Conservation (phyloP, 371 early-diverging fungal genomes). For the Mortierella sp. region DNA sequence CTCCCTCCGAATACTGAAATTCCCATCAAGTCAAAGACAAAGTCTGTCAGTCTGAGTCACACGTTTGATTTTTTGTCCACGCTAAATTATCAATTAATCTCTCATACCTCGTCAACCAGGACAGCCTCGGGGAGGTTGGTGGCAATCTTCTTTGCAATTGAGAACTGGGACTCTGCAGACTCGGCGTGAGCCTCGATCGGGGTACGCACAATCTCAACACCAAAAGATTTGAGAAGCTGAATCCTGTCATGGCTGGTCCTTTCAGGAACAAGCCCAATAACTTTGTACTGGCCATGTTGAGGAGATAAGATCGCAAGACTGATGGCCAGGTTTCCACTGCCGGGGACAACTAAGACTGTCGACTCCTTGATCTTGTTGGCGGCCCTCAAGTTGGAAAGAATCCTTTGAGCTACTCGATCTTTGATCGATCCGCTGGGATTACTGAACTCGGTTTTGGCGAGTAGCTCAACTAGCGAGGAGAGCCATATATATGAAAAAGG, state of each 20-base stretch:
- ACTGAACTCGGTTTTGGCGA: constrained; percentile 81
- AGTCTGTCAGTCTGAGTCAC: constrained; percentile 30
- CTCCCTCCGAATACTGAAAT: constrained; percentile 35
- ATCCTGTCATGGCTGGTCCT: constrained; percentile 81
- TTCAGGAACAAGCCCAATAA: constrained; percentile 80
- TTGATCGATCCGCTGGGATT: constrained; percentile 84
- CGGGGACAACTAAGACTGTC: constrained; percentile 73
- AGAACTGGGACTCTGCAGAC: constrained; percentile 78
- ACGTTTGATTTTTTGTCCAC: background rate
- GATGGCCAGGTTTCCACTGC: constrained; percentile 79
- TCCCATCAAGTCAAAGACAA: background rate
- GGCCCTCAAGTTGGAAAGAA: constrained; percentile 56
- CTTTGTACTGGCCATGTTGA: constrained; percentile 63
- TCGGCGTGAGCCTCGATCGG: constrained; percentile 80
- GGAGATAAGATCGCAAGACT: constrained; percentile 58
- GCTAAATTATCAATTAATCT: background rate
- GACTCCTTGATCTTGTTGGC: constrained; percentile 46
- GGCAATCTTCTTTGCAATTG: constrained; percentile 75
- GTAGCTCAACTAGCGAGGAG: constrained; percentile 59
- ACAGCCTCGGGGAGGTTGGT: constrained; percentile 67
- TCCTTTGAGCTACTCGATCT: constrained; percentile 78
- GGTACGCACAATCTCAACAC: constrained; percentile 83
- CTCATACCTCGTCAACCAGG: constrained; percentile 77
- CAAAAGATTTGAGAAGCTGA: constrained; percentile 77
- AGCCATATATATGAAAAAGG: background rate